Evolutionary conservation across 768 basidiomycete genomes (phyloP).

Genomic region (Leccinum broughii): DNA sequence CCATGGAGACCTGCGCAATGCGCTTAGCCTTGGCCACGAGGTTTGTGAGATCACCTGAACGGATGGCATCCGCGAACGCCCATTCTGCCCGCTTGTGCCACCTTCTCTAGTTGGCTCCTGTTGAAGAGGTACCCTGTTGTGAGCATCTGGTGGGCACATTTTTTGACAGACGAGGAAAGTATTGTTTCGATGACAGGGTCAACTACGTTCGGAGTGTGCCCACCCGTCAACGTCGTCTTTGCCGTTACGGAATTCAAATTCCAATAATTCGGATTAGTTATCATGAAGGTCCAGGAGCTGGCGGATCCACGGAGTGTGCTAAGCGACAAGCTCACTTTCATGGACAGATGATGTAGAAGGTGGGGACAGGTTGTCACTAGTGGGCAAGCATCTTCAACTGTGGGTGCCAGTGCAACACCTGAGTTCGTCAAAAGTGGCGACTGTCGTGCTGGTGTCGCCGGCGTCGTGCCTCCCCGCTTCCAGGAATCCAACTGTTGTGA

Average conservation of each 20-base stretch:
- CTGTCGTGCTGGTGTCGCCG: neutral
- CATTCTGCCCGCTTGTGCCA: constrained; percentile 43
- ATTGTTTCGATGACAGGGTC: constrained; percentile 58
- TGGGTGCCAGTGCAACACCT: no score
- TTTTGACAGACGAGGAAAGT: constrained; percentile 56
- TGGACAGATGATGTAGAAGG: constrained; percentile 42
- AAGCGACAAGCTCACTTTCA: constrained; percentile 41
- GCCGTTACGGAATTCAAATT: constrained; percentile 28
- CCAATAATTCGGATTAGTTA: neutral
- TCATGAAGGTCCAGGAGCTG: constrained; percentile 23
- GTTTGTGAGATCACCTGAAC: constrained; percentile 57
- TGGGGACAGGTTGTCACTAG: no score
- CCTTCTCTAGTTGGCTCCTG: constrained; percentile 44
- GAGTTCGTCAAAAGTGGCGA: neutral
- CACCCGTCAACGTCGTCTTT: constrained; percentile 35
- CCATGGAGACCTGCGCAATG: constrained; percentile 47
- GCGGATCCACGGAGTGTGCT: constrained; percentile 33
- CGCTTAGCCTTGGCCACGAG: constrained; percentile 57
- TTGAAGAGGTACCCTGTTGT: constrained; percentile 44
- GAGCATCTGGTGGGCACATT: constrained; percentile 46
- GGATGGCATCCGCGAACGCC: constrained; percentile 50
- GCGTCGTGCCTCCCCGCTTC: neutral
- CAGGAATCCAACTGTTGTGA: neutral
- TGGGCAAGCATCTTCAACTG: no score
- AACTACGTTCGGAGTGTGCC: constrained; percentile 51